These are phyloP conservation scores for Fereydounia khargensis DNA, from an alignment of 1,284 basidiomycete genomes.

Conservation along the genomic window DNA sequence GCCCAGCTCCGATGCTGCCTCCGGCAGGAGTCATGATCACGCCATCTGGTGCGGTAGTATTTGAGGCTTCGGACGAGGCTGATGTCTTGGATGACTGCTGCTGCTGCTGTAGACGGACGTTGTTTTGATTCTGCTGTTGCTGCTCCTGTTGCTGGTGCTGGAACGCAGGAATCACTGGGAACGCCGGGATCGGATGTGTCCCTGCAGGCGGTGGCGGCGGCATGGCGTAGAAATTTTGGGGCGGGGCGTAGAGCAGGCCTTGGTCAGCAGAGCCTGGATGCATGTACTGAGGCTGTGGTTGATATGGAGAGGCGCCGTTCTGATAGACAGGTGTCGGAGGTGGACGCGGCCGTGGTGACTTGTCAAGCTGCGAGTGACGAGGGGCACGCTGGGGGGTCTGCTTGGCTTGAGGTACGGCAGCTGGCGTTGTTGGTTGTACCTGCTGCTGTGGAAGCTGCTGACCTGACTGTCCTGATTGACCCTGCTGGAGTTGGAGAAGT, in stretches of 20 bases:
- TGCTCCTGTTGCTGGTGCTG: constrained; percentile 27
- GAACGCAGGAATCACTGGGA: constrained; percentile 19
- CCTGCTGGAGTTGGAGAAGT: constrained; percentile 4
- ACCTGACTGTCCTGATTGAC: not conserved
- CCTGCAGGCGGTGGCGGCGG: not conserved
- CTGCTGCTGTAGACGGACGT: constrained; percentile 1
- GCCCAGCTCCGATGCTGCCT: constrained; percentile 27
- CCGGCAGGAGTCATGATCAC: constrained; percentile 33
- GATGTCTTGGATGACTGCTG: not conserved
- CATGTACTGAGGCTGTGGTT: not conserved
- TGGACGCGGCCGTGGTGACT: not conserved
- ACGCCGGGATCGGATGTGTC: not conserved
- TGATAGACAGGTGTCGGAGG: not conserved
- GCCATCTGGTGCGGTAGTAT: constrained; percentile 1
- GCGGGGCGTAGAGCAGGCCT: not conserved
- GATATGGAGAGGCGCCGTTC: not conserved
- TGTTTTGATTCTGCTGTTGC: constrained; percentile 26
- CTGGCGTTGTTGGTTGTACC: too few species aligned
- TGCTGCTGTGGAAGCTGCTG: constrained; percentile 8
- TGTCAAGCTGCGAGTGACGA: not conserved
- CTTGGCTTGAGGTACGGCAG: too few species aligned
- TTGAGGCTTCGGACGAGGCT: constrained; percentile 1
- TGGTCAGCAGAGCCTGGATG: not conserved
- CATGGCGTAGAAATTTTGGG: not conserved
- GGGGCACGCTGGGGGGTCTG: constrained; percentile 14